phyloP scores from a whole-genome alignment of 2,329 filamentous ascomycete species.

The Fusarium sp. region DNA sequence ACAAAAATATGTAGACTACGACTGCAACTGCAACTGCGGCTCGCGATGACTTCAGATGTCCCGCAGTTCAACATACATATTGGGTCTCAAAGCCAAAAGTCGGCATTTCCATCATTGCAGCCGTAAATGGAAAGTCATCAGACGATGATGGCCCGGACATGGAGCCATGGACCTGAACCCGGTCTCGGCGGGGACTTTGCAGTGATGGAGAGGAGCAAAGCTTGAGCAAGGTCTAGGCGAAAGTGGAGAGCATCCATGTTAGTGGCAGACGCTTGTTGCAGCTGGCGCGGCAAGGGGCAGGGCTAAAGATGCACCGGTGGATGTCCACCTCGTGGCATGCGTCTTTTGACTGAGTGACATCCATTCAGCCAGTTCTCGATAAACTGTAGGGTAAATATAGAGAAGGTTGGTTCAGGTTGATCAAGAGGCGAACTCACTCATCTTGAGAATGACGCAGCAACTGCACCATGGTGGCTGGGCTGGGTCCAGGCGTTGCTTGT shows the following conservation, averaged over 20 bases:
- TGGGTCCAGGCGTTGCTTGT: background rate
- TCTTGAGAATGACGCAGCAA: slow-evolving; percentile 19
- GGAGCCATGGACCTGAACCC: slow-evolving; percentile 26
- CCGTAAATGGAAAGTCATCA: slow-evolving; percentile 24
- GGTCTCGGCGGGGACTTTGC: slow-evolving; percentile 22
- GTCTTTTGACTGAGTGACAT: slow-evolving; percentile 18
- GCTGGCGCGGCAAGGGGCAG: slow-evolving; percentile 41
- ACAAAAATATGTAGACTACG: background rate
- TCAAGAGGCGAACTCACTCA: slow-evolving; percentile 13
- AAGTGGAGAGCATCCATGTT: slow-evolving; percentile 37
- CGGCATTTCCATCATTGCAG: slow-evolving; percentile 18
- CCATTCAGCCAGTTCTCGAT: background rate
- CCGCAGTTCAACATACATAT: background rate
- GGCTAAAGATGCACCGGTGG: slow-evolving; percentile 41
- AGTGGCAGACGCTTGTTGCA: slow-evolving; percentile 32
- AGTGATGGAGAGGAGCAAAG: slow-evolving; percentile 15
- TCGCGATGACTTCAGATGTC: background rate
- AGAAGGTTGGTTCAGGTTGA: slow-evolving; percentile 8
- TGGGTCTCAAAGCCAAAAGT: background rate
- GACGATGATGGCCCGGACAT: slow-evolving; percentile 30
- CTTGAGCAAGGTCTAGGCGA: slow-evolving; percentile 35
- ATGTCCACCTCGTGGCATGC: slow-evolving; percentile 43
- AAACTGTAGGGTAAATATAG: slow-evolving; percentile 38
- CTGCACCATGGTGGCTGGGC: slow-evolving; percentile 4
- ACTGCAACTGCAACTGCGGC: background rate